These are phyloP conservation scores for Entomortierella beljakovae DNA, from an alignment of 192 early-diverging fungal genomes.

Conservation along the genomic window DNA sequence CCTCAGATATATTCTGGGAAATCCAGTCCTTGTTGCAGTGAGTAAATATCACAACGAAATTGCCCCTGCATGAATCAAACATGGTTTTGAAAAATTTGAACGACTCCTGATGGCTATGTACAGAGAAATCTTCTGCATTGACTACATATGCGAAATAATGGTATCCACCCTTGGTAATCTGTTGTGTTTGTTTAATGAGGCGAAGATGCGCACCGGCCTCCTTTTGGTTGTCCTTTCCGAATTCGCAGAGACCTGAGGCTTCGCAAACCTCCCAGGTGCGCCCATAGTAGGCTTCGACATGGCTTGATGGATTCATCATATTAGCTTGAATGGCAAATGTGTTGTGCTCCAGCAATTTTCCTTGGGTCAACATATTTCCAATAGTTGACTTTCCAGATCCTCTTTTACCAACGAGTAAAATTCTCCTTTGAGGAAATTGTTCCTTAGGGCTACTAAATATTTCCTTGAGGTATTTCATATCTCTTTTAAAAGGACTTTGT, in stretches of 20 bases:
- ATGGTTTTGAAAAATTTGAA: constrained; percentile 33
- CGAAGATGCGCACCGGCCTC: constrained; percentile 2
- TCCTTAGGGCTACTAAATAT: too few species aligned
- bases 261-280: constrained; percentile 26
- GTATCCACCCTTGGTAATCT: not conserved
- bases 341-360: constrained; percentile 9
- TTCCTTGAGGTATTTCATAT: too few species aligned
- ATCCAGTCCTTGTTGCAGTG: constrained; percentile 21
- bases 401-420: constrained; percentile 22
- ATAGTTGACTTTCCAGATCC: constrained; percentile 31
- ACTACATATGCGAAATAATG: constrained; percentile 34
- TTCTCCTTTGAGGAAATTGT: not conserved
- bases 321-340: constrained; percentile 6
- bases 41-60: constrained; percentile 30
- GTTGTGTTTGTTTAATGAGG: not conserved
- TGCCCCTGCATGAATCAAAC: constrained; percentile 8
- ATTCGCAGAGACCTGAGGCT: constrained; percentile 9
- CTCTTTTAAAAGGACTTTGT: too few species aligned
- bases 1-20: not conserved
- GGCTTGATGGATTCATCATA: constrained; percentile 4
- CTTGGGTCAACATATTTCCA: constrained; percentile 32
- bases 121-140: constrained; percentile 6
- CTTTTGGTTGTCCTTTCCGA: not conserved
- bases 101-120: too few species aligned
- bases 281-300: not conserved